phyloP scores from a whole-genome alignment of 352 stramenopile genomes.

The Phytophthora cactorum region DNA sequence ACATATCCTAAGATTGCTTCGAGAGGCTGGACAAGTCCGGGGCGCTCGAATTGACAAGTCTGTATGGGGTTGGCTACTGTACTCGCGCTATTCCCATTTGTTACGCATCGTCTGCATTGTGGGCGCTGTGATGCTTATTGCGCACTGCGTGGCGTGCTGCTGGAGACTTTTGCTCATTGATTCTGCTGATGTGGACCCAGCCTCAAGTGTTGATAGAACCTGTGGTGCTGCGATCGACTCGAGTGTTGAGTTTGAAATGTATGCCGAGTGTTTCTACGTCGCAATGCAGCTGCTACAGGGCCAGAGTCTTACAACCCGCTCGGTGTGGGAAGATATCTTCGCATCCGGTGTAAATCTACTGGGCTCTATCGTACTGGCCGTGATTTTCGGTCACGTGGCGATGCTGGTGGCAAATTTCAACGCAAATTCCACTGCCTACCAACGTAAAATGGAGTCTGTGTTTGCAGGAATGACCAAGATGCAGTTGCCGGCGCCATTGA shows the following conservation, averaged over 20 bases:
- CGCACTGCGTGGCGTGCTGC: constrained; percentile 57
- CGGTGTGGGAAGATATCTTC: constrained; percentile 44
- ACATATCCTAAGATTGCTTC: constrained; percentile 39
- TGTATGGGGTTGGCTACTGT: constrained; percentile 48
- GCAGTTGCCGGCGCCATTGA: constrained; percentile 46
- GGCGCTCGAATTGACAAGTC: constrained; percentile 37
- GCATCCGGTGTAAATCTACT: constrained; percentile 46
- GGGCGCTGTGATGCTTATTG: constrained; percentile 43
- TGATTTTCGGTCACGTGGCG: constrained; percentile 64
- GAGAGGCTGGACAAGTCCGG: constrained; percentile 28
- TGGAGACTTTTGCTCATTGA: constrained; percentile 43
- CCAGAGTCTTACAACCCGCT: constrained; percentile 39
- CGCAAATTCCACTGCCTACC: constrained; percentile 54
- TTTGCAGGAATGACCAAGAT: constrained; percentile 63
- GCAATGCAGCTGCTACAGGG: constrained; percentile 50
- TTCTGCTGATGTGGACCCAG: background rate
- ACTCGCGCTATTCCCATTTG: constrained; percentile 56
- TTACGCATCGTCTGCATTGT: constrained; percentile 50
- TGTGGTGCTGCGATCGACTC: constrained; percentile 21
- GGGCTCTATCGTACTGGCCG: constrained; percentile 54
- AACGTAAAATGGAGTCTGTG: constrained; percentile 62
- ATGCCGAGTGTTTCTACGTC: constrained; percentile 45
- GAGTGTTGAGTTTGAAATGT: constrained; percentile 29
- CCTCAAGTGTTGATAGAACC: constrained; percentile 10
- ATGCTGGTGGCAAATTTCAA: constrained; percentile 70